Conservation (phyloP, 805 yeast species). For the Monosporozyma aerobia region DNA sequence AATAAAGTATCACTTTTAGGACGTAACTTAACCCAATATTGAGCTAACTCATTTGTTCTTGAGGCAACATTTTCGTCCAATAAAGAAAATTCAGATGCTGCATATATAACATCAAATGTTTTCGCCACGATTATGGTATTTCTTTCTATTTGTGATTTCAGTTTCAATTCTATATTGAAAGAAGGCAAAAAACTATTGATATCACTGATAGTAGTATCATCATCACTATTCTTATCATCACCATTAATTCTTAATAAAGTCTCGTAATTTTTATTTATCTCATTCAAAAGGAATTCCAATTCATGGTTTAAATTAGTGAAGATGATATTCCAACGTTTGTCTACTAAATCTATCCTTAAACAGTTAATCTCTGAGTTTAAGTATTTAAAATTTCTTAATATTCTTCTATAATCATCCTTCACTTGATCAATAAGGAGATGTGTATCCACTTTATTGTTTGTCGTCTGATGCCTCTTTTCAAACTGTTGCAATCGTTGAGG, state of each 20-base stretch:
- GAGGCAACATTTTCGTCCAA: slow-evolving; percentile 31
- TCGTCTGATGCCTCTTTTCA: slow-evolving; percentile 22
- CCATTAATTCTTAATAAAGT: slow-evolving; percentile 3
- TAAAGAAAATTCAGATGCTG: slow-evolving; percentile 35
- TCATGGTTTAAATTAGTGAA: slow-evolving; percentile 41
- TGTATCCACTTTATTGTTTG: slow-evolving; percentile 14
- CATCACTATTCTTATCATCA: neutral
- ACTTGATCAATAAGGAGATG: slow-evolving; percentile 26
- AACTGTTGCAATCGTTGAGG: slow-evolving; percentile 42
- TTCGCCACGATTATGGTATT: slow-evolving; percentile 35
- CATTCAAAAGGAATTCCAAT: slow-evolving; percentile 23
- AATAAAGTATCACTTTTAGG: slow-evolving; percentile 11
- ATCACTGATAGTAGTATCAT: neutral
- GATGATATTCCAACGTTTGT: slow-evolving; percentile 46
- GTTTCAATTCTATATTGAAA: neutral
- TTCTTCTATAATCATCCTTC: slow-evolving; percentile 31
- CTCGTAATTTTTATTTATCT: slow-evolving; percentile 12
- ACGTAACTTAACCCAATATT: slow-evolving; percentile 27
- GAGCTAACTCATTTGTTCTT: slow-evolving; percentile 31
- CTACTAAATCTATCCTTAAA: slow-evolving; percentile 40
- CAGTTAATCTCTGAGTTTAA: slow-evolving; percentile 34
- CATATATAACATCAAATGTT: slow-evolving; percentile 32
- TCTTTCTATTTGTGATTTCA: slow-evolving; percentile 26
- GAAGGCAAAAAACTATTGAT: neutral
- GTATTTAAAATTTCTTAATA: slow-evolving; percentile 35